Conservation (phyloP, 2,329 filamentous ascomycete species). For the Achaetomium macrosporum region DNA sequence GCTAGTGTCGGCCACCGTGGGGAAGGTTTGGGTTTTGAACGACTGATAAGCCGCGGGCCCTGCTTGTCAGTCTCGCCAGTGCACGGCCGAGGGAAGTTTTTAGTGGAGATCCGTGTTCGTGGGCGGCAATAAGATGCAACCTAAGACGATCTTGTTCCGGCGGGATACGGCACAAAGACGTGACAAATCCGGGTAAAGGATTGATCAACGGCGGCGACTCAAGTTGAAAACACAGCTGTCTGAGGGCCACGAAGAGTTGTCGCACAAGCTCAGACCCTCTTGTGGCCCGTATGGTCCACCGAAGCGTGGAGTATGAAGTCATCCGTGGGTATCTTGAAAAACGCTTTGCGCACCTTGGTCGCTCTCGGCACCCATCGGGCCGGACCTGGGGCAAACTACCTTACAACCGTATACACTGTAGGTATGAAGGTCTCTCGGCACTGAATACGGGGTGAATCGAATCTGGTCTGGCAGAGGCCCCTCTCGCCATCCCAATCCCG, state of each 20-base stretch:
- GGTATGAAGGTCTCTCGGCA: too few species aligned
- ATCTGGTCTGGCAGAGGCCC: too few species aligned
- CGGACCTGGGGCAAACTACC: neutral
- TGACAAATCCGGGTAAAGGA: conserved; percentile 9
- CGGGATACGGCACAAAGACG: conserved; percentile 4
- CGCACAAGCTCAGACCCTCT: conserved; percentile 2
- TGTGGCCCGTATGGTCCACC: conserved; percentile 7
- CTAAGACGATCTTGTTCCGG: conserved; percentile 7
- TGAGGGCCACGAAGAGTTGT: conserved; percentile 3
- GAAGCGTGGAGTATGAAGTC: conserved; percentile 12
- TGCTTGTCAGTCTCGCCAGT: neutral
- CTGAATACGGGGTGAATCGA: too few species aligned
- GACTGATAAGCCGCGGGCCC: neutral
- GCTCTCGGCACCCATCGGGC: conserved; percentile 6
- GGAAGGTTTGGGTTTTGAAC: neutral
- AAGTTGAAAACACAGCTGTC: neutral
- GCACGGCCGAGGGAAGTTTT: neutral
- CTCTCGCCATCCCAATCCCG: too few species aligned
- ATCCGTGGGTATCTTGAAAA: conserved; percentile 9
- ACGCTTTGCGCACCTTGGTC: neutral
- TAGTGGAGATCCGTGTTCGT: conserved; percentile 5
- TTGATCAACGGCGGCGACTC: conserved; percentile 11
- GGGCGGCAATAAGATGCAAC: conserved; percentile 2
- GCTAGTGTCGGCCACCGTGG: conserved; percentile 10
- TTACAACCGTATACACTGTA: too few species aligned